Percentiles rank a stretch among this genome's conserved stretches.
Conservation (phyloP, 1,284 basidiomycete genomes). For the Mycena citricolor region DNA sequence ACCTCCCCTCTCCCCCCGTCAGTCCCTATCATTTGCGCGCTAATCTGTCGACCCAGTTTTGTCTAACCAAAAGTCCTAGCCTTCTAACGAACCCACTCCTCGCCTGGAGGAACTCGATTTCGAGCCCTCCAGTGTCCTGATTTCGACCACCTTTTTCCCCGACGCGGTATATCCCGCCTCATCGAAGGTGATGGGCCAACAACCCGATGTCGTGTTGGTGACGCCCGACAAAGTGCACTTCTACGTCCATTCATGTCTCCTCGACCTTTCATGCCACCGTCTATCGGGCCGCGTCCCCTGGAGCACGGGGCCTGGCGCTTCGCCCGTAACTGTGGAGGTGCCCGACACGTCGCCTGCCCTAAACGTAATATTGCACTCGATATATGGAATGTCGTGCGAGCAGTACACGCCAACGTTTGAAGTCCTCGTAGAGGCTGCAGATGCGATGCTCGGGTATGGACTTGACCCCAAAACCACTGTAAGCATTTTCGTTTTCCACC, state of each 20-base stretch:
- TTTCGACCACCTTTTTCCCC: slow-evolving; percentile 78
- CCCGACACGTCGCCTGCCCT: slow-evolving; percentile 52
- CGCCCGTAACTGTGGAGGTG: slow-evolving; percentile 46
- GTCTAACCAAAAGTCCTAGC: too few species aligned
- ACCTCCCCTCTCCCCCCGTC: too few species aligned
- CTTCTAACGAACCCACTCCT: too few species aligned
- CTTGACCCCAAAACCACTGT: slow-evolving; percentile 38
- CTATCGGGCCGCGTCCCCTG: slow-evolving; percentile 51
- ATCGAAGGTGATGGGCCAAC: too few species aligned
- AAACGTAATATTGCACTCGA: slow-evolving; percentile 60
- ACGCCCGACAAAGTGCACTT: not conserved
- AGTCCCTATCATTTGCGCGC: too few species aligned
- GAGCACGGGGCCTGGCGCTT: slow-evolving; percentile 34
- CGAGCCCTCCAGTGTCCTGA: too few species aligned
- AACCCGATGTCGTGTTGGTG: slow-evolving; percentile 22
- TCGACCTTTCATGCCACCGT: slow-evolving; percentile 47
- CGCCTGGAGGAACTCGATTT: too few species aligned
- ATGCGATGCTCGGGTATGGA: slow-evolving; percentile 46
- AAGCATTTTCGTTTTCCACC: slow-evolving; percentile 16
- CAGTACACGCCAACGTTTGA: slow-evolving; percentile 52
- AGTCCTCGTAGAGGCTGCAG: slow-evolving; percentile 17
- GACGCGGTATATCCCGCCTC: too few species aligned
- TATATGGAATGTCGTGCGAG: slow-evolving; percentile 60
- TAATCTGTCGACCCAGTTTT: too few species aligned
- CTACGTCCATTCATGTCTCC: not conserved